A percentile compares a stretch with the other conserved stretches of the same genome.
phyloP scores from a whole-genome alignment of 306 rosid genomes.

The Phaseolus lunatus region DNA sequence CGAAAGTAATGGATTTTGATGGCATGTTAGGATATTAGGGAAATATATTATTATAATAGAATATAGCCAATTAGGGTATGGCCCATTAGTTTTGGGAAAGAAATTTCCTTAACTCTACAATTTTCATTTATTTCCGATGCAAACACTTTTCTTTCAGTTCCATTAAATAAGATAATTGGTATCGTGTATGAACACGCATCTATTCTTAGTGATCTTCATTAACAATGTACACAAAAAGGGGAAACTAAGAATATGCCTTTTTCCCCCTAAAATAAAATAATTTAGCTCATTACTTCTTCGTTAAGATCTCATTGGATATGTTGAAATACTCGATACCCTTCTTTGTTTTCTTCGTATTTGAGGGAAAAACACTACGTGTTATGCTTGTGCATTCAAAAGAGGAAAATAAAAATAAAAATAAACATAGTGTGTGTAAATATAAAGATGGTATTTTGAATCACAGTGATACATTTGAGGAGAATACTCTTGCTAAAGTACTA shows the following conservation, averaged over 20 bases:
- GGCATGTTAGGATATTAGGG: background rate
- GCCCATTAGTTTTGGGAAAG: background rate
- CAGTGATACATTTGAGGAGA: no score
- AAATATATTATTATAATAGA: background rate
- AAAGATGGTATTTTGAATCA: no score
- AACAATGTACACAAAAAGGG: background rate
- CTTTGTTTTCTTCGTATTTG: background rate
- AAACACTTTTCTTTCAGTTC: conserved; percentile 1
- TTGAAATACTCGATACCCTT: background rate
- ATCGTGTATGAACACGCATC: conserved; percentile 1
- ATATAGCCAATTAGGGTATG: conserved; percentile 2
- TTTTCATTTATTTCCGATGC: background rate
- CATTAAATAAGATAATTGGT: background rate
- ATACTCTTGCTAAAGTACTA: no score
- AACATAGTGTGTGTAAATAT: no score
- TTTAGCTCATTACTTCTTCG: background rate
- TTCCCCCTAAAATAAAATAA: background rate
- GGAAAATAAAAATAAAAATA: no score
- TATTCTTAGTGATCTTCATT: background rate
- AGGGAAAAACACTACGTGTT: background rate
- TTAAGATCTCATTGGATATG: conserved; percentile 10
- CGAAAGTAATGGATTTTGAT: background rate
- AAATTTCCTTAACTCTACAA: conserved; percentile 29
- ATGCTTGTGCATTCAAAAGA: no score
- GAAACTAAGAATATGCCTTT: background rate